Conservation (phyloP, 768 basidiomycete species). For the Pleurotus platypus region DNA sequence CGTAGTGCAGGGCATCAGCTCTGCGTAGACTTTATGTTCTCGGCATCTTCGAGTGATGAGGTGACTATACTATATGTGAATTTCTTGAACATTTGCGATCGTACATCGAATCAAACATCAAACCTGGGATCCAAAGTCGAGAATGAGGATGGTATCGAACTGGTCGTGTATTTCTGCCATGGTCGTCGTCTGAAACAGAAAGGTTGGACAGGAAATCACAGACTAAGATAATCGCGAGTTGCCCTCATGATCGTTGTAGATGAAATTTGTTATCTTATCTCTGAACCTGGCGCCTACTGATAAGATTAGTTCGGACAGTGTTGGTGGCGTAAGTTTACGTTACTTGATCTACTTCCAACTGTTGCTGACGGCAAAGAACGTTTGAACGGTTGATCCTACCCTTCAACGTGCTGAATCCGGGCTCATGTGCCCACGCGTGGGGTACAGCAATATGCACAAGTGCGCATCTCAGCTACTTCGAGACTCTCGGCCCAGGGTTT, state of each 20-base stretch:
- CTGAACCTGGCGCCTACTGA: too few species aligned
- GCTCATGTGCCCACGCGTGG: too few species aligned
- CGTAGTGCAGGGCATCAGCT: conserved; percentile 94
- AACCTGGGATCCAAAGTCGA: conserved; percentile 98
- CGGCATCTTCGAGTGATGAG: conserved; percentile 96
- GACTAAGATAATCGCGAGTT: too few species aligned
- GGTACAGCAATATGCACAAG: too few species aligned
- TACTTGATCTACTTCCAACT: too few species aligned
- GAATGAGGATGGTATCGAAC: conserved; percentile 93
- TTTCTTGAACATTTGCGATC: conserved; percentile 2
- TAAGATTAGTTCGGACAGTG: too few species aligned
- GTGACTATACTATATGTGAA: conserved; percentile 78
- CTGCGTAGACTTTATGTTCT: conserved; percentile 95
- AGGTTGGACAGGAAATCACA: not conserved
- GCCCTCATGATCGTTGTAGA: too few species aligned
- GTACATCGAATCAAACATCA: not conserved
- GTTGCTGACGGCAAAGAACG: too few species aligned
- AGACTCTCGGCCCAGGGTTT: not conserved
- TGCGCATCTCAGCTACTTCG: not conserved
- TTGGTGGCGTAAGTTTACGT: too few species aligned
- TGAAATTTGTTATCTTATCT: too few species aligned
- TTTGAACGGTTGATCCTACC: too few species aligned
- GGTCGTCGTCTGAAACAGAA: not conserved
- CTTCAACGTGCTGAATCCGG: too few species aligned
- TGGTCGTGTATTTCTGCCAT: conserved; percentile 93